Percentiles rank a stretch among this genome's conserved stretches.
phyloP scores from a whole-genome alignment of 2,329 filamentous ascomycete species.

The Cladosporium sp. region DNA sequence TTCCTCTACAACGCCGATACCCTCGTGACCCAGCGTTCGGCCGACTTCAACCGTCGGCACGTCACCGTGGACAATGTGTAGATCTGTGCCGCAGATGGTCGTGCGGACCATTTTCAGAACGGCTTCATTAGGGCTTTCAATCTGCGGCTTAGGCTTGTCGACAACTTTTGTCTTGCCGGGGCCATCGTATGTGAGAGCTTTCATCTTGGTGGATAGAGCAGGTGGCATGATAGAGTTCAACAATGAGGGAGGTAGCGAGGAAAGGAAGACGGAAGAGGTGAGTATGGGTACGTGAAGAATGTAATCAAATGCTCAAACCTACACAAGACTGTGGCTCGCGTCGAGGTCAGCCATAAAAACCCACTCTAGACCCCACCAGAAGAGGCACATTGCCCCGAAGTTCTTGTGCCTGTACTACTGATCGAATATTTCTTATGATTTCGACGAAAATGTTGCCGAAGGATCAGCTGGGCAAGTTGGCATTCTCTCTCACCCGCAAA shows the following conservation, averaged over 20 bases:
- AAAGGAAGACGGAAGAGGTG: not conserved
- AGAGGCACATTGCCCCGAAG: too few relatives aligned
- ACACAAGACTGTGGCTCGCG: not conserved
- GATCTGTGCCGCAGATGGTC: conserved; percentile 35
- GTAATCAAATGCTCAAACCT: not conserved
- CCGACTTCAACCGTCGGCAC: conserved; percentile 44
- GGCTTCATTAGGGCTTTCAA: conserved; percentile 21
- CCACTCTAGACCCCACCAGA: not conserved
- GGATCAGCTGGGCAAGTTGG: too few relatives aligned
- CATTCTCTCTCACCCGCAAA: too few relatives aligned
- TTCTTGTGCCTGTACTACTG: too few relatives aligned
- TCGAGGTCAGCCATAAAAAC: not conserved
- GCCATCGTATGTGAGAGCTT: conserved; percentile 22
- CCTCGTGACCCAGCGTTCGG: conserved; percentile 48
- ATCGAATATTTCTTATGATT: too few relatives aligned
- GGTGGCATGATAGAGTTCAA: not conserved
- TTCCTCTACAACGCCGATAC: conserved; percentile 45
- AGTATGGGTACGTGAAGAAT: not conserved
- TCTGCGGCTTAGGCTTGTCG: conserved; percentile 19
- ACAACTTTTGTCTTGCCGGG: conserved; percentile 22
- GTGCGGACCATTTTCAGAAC: conserved; percentile 34
- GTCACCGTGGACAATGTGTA: conserved; percentile 52
- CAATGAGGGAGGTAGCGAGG: not conserved
- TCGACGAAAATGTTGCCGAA: too few relatives aligned
- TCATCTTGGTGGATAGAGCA: conserved; percentile 15